Evolutionary conservation across 208 protist genomes (phyloP).

Genomic region (Kentomonas sorsogonicus): DNA sequence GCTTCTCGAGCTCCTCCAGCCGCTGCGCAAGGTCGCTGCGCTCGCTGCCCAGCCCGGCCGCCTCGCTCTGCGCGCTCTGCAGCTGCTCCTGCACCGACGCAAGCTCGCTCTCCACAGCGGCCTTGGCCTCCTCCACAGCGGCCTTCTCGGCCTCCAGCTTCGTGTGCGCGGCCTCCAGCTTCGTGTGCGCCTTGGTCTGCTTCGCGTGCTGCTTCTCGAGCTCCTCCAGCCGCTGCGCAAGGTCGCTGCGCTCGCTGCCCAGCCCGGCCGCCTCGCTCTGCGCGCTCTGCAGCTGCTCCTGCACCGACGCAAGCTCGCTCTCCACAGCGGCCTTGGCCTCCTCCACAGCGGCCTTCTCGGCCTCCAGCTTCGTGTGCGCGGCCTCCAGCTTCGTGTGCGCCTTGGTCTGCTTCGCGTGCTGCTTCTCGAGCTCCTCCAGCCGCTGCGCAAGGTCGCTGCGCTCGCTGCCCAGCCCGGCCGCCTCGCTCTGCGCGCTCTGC

Average conservation of each 20-base stretch:
- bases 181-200: constrained; percentile 10
- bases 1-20: constrained; percentile 4
- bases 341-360: constrained; percentile 15
- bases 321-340: not conserved
- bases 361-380: constrained; percentile 16
- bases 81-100: not conserved
- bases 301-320: not conserved
- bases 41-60: not conserved
- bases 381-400: constrained; percentile 13
- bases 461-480: not conserved
- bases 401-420: constrained; percentile 7
- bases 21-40: not conserved
- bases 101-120: not conserved
- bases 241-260: not conserved
- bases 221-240: not conserved
- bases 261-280: constrained; percentile 1
- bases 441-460: not conserved
- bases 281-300: not conserved
- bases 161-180: constrained; percentile 14
- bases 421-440: constrained; percentile 4
- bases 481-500: not conserved
- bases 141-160: not conserved
- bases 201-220: constrained; percentile 8
- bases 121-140: not conserved
- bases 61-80: not conserved